Percentiles rank a stretch among this genome's conserved stretches.
These are phyloP conservation scores for Ustilaginoidea virens DNA, from an alignment of 2,329 filamentous ascomycete species.

Conservation along the genomic window DNA sequence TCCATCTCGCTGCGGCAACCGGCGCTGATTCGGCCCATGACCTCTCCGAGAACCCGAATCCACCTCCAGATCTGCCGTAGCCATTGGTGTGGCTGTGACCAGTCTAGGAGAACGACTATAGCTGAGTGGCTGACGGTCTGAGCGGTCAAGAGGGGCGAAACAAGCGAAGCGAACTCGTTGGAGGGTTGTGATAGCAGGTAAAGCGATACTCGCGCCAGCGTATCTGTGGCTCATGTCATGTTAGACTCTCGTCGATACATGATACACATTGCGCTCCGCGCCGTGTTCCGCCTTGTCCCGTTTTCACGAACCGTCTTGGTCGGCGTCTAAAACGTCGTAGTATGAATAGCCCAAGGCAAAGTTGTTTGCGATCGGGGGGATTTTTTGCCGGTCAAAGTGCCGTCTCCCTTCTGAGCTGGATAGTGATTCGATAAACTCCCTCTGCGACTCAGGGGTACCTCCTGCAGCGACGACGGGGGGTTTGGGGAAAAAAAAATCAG, in stretches of 20 bases:
- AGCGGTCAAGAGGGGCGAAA: slow-evolving; percentile 71
- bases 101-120: slow-evolving; percentile 85
- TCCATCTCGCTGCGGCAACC: slow-evolving; percentile 75
- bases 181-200: slow-evolving; percentile 82
- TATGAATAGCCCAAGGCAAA: slow-evolving; percentile 92
- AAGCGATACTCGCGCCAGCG: slow-evolving; percentile 73
- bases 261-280: no score
- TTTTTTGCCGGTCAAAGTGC: slow-evolving; percentile 41
- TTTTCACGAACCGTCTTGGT: slow-evolving; percentile 65
- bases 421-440: slow-evolving; percentile 61
- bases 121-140: slow-evolving; percentile 75
- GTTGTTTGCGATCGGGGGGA: slow-evolving; percentile 73
- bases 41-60: slow-evolving; percentile 68
- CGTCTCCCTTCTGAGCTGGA: slow-evolving; percentile 37
- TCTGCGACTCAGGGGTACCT: slow-evolving; percentile 67
- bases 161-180: slow-evolving; percentile 63
- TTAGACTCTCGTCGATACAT: slow-evolving; percentile 10
- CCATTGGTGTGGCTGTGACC: slow-evolving; percentile 89
- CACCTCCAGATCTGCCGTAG: slow-evolving; percentile 77
- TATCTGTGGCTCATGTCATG: slow-evolving; percentile 53
- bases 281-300: no score
- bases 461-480: no score
- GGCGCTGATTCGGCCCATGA: slow-evolving; percentile 56
- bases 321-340: slow-evolving; percentile 82
- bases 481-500: slow-evolving; percentile 6